These are phyloP conservation scores for Pythium sukuiense DNA, from an alignment of 352 stramenopile species.

Conservation along the genomic window DNA sequence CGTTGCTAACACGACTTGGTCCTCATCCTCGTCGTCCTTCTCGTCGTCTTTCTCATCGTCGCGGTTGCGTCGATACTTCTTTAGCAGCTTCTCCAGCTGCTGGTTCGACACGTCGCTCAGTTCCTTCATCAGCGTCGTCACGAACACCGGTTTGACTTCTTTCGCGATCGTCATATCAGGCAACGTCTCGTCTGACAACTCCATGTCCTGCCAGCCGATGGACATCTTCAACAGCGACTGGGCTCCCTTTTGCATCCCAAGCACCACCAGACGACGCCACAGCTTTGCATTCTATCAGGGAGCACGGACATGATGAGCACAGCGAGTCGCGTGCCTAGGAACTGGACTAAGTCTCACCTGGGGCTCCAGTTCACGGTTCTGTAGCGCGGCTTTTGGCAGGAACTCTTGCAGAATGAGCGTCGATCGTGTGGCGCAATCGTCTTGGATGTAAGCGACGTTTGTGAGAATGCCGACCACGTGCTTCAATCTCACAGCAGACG, in stretches of 20 bases:
- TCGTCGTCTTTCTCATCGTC: constrained; percentile 25
- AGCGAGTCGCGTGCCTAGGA: no score
- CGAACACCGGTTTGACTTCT: constrained; percentile 43
- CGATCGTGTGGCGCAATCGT: constrained; percentile 52
- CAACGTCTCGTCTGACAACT: constrained; percentile 54
- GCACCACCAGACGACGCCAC: constrained; percentile 48
- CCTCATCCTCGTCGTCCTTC: constrained; percentile 24
- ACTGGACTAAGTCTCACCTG: constrained; percentile 32
- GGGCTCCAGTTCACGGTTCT: constrained; percentile 40
- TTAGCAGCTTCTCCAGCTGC: constrained; percentile 57
- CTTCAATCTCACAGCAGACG: constrained; percentile 57
- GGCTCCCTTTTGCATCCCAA: constrained; percentile 55
- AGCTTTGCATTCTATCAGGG: constrained; percentile 41
- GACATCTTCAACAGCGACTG: constrained; percentile 74
- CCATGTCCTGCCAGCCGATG: constrained; percentile 61
- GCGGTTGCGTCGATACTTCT: constrained; percentile 28
- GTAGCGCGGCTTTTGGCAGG: constrained; percentile 43
- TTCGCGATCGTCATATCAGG: constrained; percentile 35
- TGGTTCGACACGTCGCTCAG: constrained; percentile 49
- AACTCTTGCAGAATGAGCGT: constrained; percentile 59
- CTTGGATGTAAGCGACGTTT: constrained; percentile 70
- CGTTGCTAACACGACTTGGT: constrained; percentile 33
- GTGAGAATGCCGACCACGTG: constrained; percentile 69
- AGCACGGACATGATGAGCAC: background rate
- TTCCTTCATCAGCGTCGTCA: constrained; percentile 51